Evolutionary conservation across 2,329 filamentous ascomycete species (phyloP).

Genomic region (Bipolaris cookei): DNA sequence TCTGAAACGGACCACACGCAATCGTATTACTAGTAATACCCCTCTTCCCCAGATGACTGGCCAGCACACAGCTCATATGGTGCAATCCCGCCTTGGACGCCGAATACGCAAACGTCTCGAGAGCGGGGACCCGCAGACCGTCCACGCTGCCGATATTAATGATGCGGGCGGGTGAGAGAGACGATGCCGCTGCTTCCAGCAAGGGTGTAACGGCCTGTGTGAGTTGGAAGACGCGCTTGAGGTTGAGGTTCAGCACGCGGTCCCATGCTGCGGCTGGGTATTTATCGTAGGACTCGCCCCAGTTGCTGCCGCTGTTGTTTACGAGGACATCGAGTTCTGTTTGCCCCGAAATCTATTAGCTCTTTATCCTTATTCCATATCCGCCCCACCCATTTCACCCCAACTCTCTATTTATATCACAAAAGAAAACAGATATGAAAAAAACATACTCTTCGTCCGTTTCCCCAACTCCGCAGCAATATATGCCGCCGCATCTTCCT

Average conservation of each 20-base stretch:
- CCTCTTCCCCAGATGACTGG: conserved; percentile 65
- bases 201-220: conserved; percentile 68
- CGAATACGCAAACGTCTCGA: conserved; percentile 66
- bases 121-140: conserved; percentile 63
- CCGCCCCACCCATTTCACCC: no score
- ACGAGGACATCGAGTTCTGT: conserved; percentile 66
- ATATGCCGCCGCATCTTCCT: conserved; percentile 63
- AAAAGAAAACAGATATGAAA: no score
- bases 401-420: neutral
- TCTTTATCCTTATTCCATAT: no score
- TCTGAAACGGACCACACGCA: conserved; percentile 74
- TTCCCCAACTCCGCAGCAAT: conserved; percentile 64
- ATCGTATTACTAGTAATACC: conserved; percentile 71
- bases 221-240: conserved; percentile 70
- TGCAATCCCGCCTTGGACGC: conserved; percentile 68
- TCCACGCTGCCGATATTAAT: conserved; percentile 72
- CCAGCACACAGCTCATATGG: conserved; percentile 69
- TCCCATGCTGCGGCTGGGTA: conserved; percentile 63
- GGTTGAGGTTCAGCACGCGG: conserved; percentile 64
- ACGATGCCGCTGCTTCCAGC: conserved; percentile 59
- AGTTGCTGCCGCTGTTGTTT: conserved; percentile 71
- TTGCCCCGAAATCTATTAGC: neutral
- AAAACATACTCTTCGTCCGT: conserved; percentile 54
- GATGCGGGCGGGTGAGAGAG: conserved; percentile 60
- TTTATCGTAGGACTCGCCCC: conserved; percentile 65